Conservation (phyloP, 2,329 filamentous ascomycete genomes). For the Simplicillium sp. region DNA sequence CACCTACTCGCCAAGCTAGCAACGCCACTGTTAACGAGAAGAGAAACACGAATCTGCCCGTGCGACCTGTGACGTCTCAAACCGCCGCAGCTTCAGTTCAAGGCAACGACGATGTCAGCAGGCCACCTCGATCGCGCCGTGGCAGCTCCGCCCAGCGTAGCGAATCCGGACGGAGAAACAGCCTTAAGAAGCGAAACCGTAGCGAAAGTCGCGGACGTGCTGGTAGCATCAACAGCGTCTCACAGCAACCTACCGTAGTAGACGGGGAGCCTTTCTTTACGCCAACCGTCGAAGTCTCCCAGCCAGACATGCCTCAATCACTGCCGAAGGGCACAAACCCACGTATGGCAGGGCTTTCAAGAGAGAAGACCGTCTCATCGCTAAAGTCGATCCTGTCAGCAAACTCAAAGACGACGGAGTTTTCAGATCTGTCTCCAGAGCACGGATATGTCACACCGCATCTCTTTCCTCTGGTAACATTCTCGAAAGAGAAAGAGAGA, state of each 20-base stretch:
- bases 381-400: conserved; percentile 36
- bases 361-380: conserved; percentile 31
- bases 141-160: conserved; percentile 29
- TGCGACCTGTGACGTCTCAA: conserved; percentile 29
- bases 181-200: conserved; percentile 42
- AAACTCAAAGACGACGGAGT: conserved; percentile 27
- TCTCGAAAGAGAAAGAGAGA: conserved; percentile 43
- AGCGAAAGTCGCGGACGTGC: conserved; percentile 37
- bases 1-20: conserved; percentile 31
- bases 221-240: conserved; percentile 28
- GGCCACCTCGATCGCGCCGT: conserved; percentile 23
- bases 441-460: conserved; percentile 34
- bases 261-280: conserved; percentile 44
- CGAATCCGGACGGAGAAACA: conserved; percentile 38
- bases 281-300: conserved; percentile 30
- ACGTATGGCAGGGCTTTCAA: conserved; percentile 30
- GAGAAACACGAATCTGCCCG: conserved; percentile 14
- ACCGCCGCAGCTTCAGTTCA: conserved; percentile 61
- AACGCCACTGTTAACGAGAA: conserved; percentile 26
- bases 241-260: conserved; percentile 29
- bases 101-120: conserved; percentile 57
- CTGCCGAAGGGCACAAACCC: conserved; percentile 28
- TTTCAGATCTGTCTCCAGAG: conserved; percentile 28
- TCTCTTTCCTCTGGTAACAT: conserved; percentile 41
- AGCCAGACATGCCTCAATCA: conserved; percentile 34